These are phyloP conservation scores for Xerocomellus amylosporus DNA, from an alignment of 768 basidiomycete species.

Conservation along the genomic window DNA sequence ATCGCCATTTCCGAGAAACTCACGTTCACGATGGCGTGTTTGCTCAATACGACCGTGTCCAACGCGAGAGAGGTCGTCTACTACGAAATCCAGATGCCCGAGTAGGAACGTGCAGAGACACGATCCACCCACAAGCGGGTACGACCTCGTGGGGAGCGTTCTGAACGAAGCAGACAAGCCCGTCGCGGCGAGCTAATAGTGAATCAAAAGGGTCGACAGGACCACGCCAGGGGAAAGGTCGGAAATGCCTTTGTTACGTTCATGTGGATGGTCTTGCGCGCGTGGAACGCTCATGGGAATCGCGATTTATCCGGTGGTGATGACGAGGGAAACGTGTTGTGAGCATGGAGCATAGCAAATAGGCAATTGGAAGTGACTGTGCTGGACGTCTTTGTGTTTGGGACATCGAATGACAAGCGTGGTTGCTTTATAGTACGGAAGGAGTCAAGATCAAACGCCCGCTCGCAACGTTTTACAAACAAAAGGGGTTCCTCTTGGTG, in stretches of 20 bases:
- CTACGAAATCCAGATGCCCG: conserved; percentile 42
- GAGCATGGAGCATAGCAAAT: conserved; percentile 17
- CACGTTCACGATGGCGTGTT: conserved; percentile 37
- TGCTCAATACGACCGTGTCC: conserved; percentile 38
- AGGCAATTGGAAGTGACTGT: conserved; percentile 12
- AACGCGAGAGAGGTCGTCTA: conserved; percentile 38
- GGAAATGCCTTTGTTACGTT: background rate
- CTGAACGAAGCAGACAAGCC: conserved; percentile 32
- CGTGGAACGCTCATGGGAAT: background rate
- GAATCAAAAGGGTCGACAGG: conserved; percentile 26
- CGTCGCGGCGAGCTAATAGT: conserved; percentile 31
- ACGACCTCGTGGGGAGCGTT: conserved; percentile 33
- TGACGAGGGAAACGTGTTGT: conserved; percentile 22
- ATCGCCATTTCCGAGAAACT: conserved; percentile 30
- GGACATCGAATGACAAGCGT: background rate
- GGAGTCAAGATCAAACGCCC: conserved; percentile 28
- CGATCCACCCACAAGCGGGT: conserved; percentile 29
- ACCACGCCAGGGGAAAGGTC: conserved; percentile 14
- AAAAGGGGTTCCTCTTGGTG: conserved; percentile 35
- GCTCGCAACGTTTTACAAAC: conserved; percentile 34
- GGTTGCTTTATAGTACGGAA: conserved; percentile 28
- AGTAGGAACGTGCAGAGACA: conserved; percentile 37
- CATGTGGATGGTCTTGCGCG: background rate
- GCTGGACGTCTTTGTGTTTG: background rate
- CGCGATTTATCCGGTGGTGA: conserved; percentile 17